Base-by-base conservation (phyloP, 208 protist species). In the Trypanosoma melophagium region DNA sequence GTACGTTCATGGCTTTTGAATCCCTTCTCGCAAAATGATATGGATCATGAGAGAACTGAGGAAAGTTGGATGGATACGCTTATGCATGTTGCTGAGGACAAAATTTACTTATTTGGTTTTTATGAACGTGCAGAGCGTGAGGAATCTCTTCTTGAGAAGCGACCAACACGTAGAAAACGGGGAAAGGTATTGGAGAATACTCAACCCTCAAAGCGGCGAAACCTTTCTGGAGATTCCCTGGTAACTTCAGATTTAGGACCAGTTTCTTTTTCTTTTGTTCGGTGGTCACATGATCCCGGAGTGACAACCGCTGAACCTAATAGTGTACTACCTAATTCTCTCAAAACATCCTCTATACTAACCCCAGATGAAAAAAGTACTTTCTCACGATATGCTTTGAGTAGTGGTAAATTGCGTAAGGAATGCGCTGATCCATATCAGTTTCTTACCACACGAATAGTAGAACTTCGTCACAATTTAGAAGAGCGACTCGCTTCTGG, bases 361-460 rank as follows among this genome's bases (percentile, higher is more conserved):
- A 24, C 56, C 31, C 25, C 57, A 54, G 76, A 83, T 61, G 84
- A 92, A 59, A 75, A 75, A 44, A 53, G 71, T 40, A 66, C 49
- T 31, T 87, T 86, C 74, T 81, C 74, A 4, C 70, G 80, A 3
- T 90, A 90, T 61, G 83, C 82, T 40, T 76, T 90, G 61, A 95
- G 89, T 72, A 90, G 73, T 61, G 89, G 89, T 17, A 86, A 86
- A 71, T 74, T 95, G 60, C 79, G 89, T 25, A 80, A 89, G 62
- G 84, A 91, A 47, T 92, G 86, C 66, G 69, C 77, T 21, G 86
- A 95, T 50, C 81, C 84, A 31, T 92, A 87, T 72, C 59, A 81
- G 31, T 85, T 84, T 71, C 76, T 94, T 50, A 83, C 80, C 22
- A 63, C 76, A 21, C 78, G 77, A 51, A 60, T 84, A 12, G 53